Conservation (phyloP, 495 filamentous ascomycete genomes). For the Podospora comata region DNA sequence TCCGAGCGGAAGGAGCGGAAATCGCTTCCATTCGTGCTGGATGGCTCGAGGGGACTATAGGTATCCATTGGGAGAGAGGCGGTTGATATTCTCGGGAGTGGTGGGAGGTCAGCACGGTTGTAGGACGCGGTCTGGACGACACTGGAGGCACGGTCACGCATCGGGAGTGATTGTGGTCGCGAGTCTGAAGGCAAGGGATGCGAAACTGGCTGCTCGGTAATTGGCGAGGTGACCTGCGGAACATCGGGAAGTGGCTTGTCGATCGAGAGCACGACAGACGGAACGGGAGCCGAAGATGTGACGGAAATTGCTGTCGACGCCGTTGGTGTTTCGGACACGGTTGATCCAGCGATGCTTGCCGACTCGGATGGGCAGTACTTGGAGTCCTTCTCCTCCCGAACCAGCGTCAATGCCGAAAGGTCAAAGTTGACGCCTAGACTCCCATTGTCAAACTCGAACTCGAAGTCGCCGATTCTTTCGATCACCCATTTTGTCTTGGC, state of each 20-base stretch:
- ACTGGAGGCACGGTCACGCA: slow-evolving; percentile 33
- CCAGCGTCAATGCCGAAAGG: slow-evolving; percentile 38
- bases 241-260: slow-evolving; percentile 47
- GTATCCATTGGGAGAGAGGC: slow-evolving; percentile 40
- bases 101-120: slow-evolving; percentile 40
- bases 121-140: slow-evolving; percentile 41
- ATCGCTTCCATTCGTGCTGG: slow-evolving; percentile 42
- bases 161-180: slow-evolving; percentile 39
- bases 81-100: slow-evolving; percentile 50
- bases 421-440: slow-evolving; percentile 51
- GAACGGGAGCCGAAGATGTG: slow-evolving; percentile 28
- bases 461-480: slow-evolving; percentile 90
- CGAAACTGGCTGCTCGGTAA: slow-evolving; percentile 24
- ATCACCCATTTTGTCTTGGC: slow-evolving; percentile 80
- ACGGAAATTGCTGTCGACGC: slow-evolving; percentile 28
- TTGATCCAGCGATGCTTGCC: slow-evolving; percentile 40
- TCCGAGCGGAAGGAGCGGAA: slow-evolving; percentile 49
- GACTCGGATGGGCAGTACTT: slow-evolving; percentile 26
- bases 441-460: slow-evolving; percentile 58
- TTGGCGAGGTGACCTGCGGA: slow-evolving; percentile 29
- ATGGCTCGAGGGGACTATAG: slow-evolving; percentile 47
- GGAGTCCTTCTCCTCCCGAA: slow-evolving; percentile 22
- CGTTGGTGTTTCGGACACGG: slow-evolving; percentile 32
- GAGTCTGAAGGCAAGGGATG: slow-evolving; percentile 37
- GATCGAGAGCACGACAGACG: slow-evolving; percentile 33